Base-by-base conservation (phyloP, 2,329 filamentous ascomycete genomes). In the Aureobasidium uvarum region DNA sequence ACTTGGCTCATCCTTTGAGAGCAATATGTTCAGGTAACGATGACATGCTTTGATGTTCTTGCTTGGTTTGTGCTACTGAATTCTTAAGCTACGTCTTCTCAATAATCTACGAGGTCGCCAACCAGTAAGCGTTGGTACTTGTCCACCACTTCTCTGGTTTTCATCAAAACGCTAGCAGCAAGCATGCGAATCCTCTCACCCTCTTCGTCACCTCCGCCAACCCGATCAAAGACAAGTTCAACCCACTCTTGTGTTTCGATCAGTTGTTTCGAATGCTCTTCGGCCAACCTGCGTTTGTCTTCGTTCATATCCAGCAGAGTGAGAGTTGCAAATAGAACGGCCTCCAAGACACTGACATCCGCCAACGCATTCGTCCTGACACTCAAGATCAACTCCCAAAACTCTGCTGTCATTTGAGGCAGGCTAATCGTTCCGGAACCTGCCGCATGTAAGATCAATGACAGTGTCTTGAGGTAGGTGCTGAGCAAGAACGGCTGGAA, bases 171-270 rank as follows among this genome's bases (percentile, higher is more conserved):
- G 0, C 88, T 90, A 0, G 91, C 91, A 5, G 90, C 89, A 71
- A 95, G 73, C 79, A 87, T 90, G 79, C 92, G 89, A 38, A 94
- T 86, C 68, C 89, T 87, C 66, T 90, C 90, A 74, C 95, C 91
- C 74, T 96, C 89, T 51, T 83, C 52, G 64, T 75, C 67, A 68
- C 72, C 70, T 31, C 70, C 70, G 31, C 73, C 72, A 13, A 70
- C 69, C 41, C 73, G 71, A 62, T 89, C 85, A 76, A 97, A 96
- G 1, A 97, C 84, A 64, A 82, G 81, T 50, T 86, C 84, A 1
- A 91, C 89, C 95, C 95, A 99, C 72, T 92, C 90, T 71, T 91
- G 86, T 67, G 91, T 90, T 81, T 98, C 94, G 60, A 96, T 83
- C 25, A 98, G 79, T 75, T 94, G 87, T 65, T 86, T 85, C 0